phyloP scores from a whole-genome alignment of 164 flowering plant genomes.

The Magnolia kwangsiensis region DNA sequence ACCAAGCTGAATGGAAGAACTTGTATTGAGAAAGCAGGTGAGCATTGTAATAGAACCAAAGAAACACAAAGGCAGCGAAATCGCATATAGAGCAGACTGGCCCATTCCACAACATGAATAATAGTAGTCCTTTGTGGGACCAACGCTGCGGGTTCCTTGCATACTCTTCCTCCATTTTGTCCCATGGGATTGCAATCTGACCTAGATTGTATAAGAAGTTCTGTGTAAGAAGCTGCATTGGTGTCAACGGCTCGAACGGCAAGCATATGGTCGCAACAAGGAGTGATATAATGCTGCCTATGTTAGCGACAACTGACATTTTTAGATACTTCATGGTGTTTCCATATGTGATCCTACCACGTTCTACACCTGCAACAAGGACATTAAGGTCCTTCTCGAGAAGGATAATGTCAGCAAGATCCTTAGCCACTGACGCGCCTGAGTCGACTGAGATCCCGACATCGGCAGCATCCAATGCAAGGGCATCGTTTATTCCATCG shows the following conservation, averaged over 20 bases:
- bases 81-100: constrained; percentile 53
- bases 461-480: constrained; percentile 68
- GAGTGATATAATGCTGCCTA: constrained; percentile 56
- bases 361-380: constrained; percentile 65
- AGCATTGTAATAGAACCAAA: constrained; percentile 39
- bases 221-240: constrained; percentile 68
- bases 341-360: constrained; percentile 56
- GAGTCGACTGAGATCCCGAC: constrained; percentile 77
- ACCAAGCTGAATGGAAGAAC: constrained; percentile 58
- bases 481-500: constrained; percentile 73
- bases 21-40: not conserved
- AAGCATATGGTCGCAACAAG: constrained; percentile 46
- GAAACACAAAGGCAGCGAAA: constrained; percentile 38
- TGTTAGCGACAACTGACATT: constrained; percentile 58
- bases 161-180: constrained; percentile 64
- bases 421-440: constrained; percentile 69
- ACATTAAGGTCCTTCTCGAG: constrained; percentile 79
- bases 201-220: constrained; percentile 58
- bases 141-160: constrained; percentile 51
- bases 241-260: constrained; percentile 54
- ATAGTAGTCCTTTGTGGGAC: constrained; percentile 47
- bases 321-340: constrained; percentile 81
- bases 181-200: constrained; percentile 81
- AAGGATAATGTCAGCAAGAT: constrained; percentile 66
- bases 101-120: constrained; percentile 69